Conservation (phyloP, 2,329 filamentous ascomycete genomes). For the Diplodia scrobiculata region DNA sequence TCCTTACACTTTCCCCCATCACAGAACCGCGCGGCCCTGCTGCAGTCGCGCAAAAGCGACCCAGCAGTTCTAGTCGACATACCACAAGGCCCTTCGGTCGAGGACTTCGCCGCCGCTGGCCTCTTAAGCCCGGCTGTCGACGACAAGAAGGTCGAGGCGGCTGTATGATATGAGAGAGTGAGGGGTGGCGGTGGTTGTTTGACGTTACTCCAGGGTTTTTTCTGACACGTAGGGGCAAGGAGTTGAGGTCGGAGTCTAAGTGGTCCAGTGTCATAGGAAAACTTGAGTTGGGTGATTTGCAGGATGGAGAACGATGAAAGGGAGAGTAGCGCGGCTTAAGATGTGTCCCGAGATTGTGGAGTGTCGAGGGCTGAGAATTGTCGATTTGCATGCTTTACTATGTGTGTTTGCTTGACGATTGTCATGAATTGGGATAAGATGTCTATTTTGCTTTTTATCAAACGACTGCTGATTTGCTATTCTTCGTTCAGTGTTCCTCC, state of each 20-base stretch:
- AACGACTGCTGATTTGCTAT: not conserved
- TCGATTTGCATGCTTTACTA: too few relatives aligned
- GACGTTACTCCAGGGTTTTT: too few relatives aligned
- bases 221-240: not conserved
- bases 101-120: constrained; percentile 47
- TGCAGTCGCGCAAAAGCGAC: constrained; percentile 45
- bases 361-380: too few relatives aligned
- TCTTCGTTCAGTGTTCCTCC: not conserved
- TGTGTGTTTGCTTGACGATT: too few relatives aligned
- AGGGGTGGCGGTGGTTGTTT: too few relatives aligned
- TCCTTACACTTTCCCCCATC: not conserved
- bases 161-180: not conserved
- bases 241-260: not conserved
- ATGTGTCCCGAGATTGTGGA: too few relatives aligned
- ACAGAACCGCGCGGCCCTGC: constrained; percentile 46
- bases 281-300: not conserved
- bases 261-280: not conserved
- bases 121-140: constrained; percentile 3
- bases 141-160: not conserved
- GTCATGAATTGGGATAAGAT: not conserved
- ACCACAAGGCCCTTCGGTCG: constrained; percentile 48
- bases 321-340: not conserved
- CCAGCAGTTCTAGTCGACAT: constrained; percentile 52
- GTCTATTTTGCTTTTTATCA: not conserved
- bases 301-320: not conserved